Evolutionary conservation across 1,139 yeast species (phyloP), one percentile per base, ranked within the genome.

Genomic region (Yarrowia galli): DNA sequence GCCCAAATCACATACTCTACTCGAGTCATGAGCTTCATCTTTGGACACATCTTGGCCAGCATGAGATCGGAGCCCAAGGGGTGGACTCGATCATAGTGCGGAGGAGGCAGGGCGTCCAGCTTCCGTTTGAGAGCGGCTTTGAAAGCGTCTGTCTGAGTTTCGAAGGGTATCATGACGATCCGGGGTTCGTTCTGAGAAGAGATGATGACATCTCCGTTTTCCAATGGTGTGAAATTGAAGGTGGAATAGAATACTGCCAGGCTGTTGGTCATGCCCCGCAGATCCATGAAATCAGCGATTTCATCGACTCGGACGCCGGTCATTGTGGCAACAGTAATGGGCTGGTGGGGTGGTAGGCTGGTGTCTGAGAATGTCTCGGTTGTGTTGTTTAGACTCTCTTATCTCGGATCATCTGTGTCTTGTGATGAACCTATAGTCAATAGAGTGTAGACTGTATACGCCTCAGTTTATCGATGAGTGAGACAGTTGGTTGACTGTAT

Each of bases 121-220:
- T 40, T 38, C 25, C 42, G 43, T 15, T 20, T 13, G n/a, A 54
- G 23, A 12, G 46, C 61, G 15, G 46, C 61, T 7, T 7, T 8
- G 20, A 54, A 54, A 5, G 48, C 46, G n/a, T 23, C 36, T n/a
- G 46, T 40, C n/a, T 54, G 61, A 2, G 12, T 15, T 7, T 54
- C 46, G 16, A 5, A 10, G 3, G 35, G 61, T 2, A 54, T 16
- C 38, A 54, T 25, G 23, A 40, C 23, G 3, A 54, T 10, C 4
- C 61, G 22, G 16, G 46, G 23, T 8, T 54, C 48, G 16, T n/a
- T 54, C 13, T 12, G 12, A 13, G 61, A 23, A 0, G 48, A 46
- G 4, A 54, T 40, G 16, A 40, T 12, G 9, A 54, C 61, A n/a
- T 54, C 61, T 12, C 61, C 46, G 10, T 23, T 54, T 4, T 40